These are phyloP conservation scores for Carex sylvatica DNA, from an alignment of 202 grass and related monocot genomes.

Conservation along the genomic window DNA sequence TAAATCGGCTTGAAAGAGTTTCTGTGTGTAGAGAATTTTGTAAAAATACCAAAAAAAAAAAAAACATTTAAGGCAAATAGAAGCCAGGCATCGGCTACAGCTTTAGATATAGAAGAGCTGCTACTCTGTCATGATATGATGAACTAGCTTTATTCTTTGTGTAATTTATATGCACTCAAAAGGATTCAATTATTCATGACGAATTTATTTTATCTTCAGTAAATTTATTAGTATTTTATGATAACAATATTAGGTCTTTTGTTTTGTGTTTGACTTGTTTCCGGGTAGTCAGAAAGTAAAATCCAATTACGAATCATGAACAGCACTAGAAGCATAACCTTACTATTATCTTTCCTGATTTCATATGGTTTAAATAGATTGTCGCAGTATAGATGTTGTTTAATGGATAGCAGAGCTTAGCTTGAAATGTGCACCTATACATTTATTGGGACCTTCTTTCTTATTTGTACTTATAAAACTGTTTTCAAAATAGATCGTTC, in stretches of 20 bases:
- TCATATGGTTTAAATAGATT: background rate
- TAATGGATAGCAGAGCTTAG: background rate
- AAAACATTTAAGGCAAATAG: background rate
- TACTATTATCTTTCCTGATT: background rate
- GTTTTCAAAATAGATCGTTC: no score
- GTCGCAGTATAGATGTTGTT: background rate
- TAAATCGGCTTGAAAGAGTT: slow-evolving; percentile 11
- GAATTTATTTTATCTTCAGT: background rate
- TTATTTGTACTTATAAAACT: no score
- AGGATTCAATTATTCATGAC: background rate
- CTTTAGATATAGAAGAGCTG: slow-evolving; percentile 11
- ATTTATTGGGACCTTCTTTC: background rate
- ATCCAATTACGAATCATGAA: background rate
- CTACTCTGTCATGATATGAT: slow-evolving; percentile 8
- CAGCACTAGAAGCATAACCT: background rate
- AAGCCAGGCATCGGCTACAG: slow-evolving; percentile 1
- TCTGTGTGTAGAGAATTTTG: slow-evolving; percentile 9
- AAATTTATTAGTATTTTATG: background rate
- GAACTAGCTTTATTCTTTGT: slow-evolving; percentile 11
- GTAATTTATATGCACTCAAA: background rate
- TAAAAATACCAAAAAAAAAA: background rate
- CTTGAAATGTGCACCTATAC: background rate
- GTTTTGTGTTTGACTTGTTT: background rate
- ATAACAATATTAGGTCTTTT: background rate
- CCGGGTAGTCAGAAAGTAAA: background rate